Base-by-base conservation (phyloP, 2,329 filamentous ascomycete genomes). In the Colletotrichum noveboracense region DNA sequence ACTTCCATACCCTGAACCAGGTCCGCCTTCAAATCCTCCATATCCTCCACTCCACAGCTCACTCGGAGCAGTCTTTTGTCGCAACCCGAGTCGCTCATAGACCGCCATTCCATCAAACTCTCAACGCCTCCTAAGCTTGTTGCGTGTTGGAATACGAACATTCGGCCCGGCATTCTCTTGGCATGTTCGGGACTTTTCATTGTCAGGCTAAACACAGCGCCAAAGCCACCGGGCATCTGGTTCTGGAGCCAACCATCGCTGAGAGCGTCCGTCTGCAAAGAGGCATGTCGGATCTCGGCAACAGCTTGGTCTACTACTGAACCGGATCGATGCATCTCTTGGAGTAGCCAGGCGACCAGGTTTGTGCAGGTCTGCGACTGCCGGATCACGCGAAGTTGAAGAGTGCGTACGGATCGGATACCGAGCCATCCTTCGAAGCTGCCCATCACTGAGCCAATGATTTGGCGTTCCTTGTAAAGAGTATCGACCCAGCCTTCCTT, bases 341-440 rank as follows among this genome's bases (percentile, higher is more conserved):
- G 13, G 13, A 3, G 3, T 4, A 9, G 55, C 55, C 55, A 58
- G 21, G 55, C 7, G 26, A 58, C 55, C 13, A 58, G 21, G 24
- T 28, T 28, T 5, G 24, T 58, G 55, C 55, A 58, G 55, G 55
- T 97, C 76, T 88, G 85, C 80, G 93, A 94, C 88, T 98, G 95
- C 77, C 94, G 89, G 83, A 89, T 86, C 4, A 98, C 94, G 30
- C 96, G 89, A 80, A 99, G 85, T 83, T 97, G 95, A 62, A 98
- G 87, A 2, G 97, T 98, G 55, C 96, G 89, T 79, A 98, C 83
- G 82, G 94, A 97, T 70, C 96, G 89, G 58, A 98, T 92, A 1
- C 96, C 96, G 26, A 99, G 87, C 97, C 96, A 99, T 26, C 94
- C 93, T 84, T 98, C 96, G 80, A 98, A 85, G 81, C 91, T 96